phyloP scores from a whole-genome alignment of 2,329 filamentous ascomycete genomes.

The Botrytis paeoniae region DNA sequence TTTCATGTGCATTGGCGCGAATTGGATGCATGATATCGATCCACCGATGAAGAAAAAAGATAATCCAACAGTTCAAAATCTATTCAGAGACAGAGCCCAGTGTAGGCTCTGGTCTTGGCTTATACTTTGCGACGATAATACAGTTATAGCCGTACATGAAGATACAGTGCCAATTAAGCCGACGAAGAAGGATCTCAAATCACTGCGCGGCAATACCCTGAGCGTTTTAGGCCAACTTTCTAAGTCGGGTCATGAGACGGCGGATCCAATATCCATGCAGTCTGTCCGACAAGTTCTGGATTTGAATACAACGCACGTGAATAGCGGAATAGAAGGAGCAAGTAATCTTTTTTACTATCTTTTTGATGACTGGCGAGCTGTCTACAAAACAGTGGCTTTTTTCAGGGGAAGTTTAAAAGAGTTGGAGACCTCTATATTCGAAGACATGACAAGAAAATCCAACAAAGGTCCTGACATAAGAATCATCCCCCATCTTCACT shows the following conservation, averaged over 20 bases:
- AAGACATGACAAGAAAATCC: slow-evolving; percentile 38
- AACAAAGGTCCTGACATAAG: slow-evolving; percentile 44
- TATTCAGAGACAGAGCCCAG: slow-evolving; percentile 38
- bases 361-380: slow-evolving; percentile 63
- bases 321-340: slow-evolving; percentile 47
- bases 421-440: slow-evolving; percentile 39
- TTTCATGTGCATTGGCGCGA: slow-evolving; percentile 70
- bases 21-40: slow-evolving; percentile 53
- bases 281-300: slow-evolving; percentile 33
- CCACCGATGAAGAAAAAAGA: slow-evolving; percentile 28
- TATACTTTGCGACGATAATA: slow-evolving; percentile 64
- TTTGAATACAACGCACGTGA: slow-evolving; percentile 34
- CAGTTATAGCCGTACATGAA: slow-evolving; percentile 69
- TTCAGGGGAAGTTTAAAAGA: slow-evolving; percentile 47
- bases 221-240: slow-evolving; percentile 62
- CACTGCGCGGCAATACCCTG: slow-evolving; percentile 53
- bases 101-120: slow-evolving; percentile 69
- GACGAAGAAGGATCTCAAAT: slow-evolving; percentile 29
- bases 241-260: slow-evolving; percentile 43
- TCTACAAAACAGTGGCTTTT: slow-evolving; percentile 51
- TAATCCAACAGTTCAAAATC: slow-evolving; percentile 32
- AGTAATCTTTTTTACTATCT: slow-evolving; percentile 64
- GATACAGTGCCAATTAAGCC: slow-evolving; percentile 41
- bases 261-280: slow-evolving; percentile 35
- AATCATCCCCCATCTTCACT: slow-evolving; percentile 57